Evolutionary conservation across 306 rosid genomes (phyloP).

Genomic region (Gillenia trifoliata): DNA sequence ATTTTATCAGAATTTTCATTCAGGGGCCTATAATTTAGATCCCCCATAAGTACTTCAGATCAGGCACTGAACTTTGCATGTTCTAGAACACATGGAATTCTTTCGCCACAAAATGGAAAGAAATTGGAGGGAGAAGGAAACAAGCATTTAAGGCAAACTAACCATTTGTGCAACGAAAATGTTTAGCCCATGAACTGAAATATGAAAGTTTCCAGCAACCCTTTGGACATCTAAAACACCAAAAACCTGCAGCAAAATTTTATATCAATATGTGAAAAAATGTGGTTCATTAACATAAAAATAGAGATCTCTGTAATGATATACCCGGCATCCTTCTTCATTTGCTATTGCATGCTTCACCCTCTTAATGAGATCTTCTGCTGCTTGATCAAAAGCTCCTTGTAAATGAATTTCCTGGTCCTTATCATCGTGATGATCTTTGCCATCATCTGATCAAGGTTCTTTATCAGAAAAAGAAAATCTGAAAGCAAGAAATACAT

Average conservation of each 20-base stretch:
- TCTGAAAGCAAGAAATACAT: background rate
- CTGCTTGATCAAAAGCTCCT: conserved; percentile 51
- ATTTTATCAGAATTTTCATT: background rate
- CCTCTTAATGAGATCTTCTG: conserved; percentile 67
- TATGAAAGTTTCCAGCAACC: conserved; percentile 92
- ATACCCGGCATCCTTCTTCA: conserved; percentile 91
- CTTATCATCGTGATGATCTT: conserved; percentile 56
- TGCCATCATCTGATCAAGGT: conserved; percentile 42
- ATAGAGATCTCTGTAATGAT: conserved; percentile 10
- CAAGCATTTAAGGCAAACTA: conserved; percentile 7
- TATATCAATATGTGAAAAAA: background rate
- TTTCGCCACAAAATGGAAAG: background rate
- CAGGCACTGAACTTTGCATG: background rate
- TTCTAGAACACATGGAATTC: conserved; percentile 4
- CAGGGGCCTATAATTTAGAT: background rate
- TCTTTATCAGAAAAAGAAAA: conserved; percentile 4
- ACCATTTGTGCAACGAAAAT: conserved; percentile 94
- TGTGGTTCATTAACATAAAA: background rate
- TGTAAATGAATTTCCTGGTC: conserved; percentile 46
- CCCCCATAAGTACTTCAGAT: background rate
- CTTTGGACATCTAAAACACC: conserved; percentile 95
- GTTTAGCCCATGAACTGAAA: conserved; percentile 87
- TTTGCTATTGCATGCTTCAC: conserved; percentile 64
- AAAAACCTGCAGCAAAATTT: conserved; percentile 60
- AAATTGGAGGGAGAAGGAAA: background rate